Base-by-base conservation (phyloP, 2,329 filamentous ascomycete species). In the Colletotrichum sp. region DNA sequence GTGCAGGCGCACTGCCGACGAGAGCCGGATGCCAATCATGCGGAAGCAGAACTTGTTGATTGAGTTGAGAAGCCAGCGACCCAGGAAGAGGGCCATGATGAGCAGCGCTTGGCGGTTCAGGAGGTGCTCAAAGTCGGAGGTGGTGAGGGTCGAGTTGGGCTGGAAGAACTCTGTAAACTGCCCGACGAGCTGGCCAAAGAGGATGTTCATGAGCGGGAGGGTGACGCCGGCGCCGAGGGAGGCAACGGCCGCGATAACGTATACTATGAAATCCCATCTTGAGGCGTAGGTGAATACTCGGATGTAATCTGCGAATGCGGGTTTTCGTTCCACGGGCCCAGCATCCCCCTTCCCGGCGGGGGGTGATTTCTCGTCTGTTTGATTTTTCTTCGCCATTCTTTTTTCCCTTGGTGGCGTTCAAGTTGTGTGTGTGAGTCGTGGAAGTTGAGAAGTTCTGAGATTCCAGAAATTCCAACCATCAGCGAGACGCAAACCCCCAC, bases 81-180 rank as follows among this genome's bases (percentile, higher is more conserved):
- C 93, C 52, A 95, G 83, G 82, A 95, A 96, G 9, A 96, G 86
- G 71, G 92, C 91, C 72, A 95, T 89, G 80, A 95, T 92, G 82
- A 93, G 94, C 0, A 82, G 64, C 3, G 80, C 81, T 15, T 82
- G 74, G 18, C 65, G 64, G 68, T 77, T 72, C 13, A 75, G 75
- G 8, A 70, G 61, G 34, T 63, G 63, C 48, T 76, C 65, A 67
- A 80, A 81, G 39, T 76, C 55, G 16, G 64, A 77, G 70, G 39
- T 79, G 79, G 77, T 81, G 79, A 64, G 79, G 71, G 59, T 79
- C 63, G 76, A 80, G 71, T 63, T 80, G 79, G 64, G 74, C 9
- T 65, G 75, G 39, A 80, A 80, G 65, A 78, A 82, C 4, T 80
- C 77, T 6, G 81, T 80, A 70, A 82, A 82, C 28, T 82, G 77